Base-by-base conservation (phyloP, 2,329 filamentous ascomycete species). In the Pyrenochaeta sp. region DNA sequence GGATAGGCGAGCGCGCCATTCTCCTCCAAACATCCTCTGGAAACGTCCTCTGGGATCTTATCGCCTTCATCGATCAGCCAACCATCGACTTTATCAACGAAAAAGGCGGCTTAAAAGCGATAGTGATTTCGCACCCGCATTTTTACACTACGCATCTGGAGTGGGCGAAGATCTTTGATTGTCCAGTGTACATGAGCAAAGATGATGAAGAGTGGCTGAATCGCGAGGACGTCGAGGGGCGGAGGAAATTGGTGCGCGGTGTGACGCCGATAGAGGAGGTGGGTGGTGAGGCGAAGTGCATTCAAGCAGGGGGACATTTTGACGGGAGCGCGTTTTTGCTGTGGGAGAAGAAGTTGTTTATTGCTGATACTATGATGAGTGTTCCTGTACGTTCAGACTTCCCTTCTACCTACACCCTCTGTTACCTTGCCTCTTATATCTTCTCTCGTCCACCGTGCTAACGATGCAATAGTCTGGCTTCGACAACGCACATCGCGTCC, bases 281-380 rank as follows among this genome's bases (percentile, higher is more conserved):
- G 0, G 24, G 36, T 0, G 52, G 63, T 0, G 54, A 56, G 19
- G 82, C 89, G 3, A 84, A 80, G 32, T 86, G 85, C 0, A 81
- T 94, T 50, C 91, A 92, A 74, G 82, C 89, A 0, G 91, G 91
- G 0, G 92, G 92, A 0, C 91, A 96, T 78, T 95, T 95, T 68
- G 89, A 90, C 0, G 92, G 92, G 0, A 91, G 88, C 63, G 77
- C 90, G 58, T 86, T 92, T 2, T 72, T 91, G 59, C 83, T 89
- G 25, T 91, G 86, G 76, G 71, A 76, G 42, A 56, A 52, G 49
- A 75, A 71, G 42, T 77, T 95, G n/a, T 83, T 94, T 58, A 84
- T 93, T 56, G 91, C 91, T 5, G 92, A 96, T 77, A 92, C 90
- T 2, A 83, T 95, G 47, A 83, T 91, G 63, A 90, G 88, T 25